A percentile compares a stretch with the other conserved stretches of the same genome.
These are phyloP conservation scores for Apiotrichum mycotoxinovorans DNA, from an alignment of 1,284 basidiomycete species.

Conservation along the genomic window DNA sequence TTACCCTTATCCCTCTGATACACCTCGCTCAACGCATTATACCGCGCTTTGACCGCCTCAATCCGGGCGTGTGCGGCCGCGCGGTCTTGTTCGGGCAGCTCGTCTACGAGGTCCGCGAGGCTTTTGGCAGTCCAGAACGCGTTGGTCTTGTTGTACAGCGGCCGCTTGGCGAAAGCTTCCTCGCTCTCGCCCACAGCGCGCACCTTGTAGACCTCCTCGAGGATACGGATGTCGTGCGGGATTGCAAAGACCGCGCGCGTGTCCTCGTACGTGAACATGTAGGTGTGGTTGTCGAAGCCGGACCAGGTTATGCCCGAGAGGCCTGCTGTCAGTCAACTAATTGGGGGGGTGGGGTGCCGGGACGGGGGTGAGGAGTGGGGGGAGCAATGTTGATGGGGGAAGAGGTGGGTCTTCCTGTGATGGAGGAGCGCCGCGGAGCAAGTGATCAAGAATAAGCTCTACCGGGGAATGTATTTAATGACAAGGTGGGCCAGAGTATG, in stretches of 20 bases:
- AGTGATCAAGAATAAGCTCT: no score
- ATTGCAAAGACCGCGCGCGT: slow-evolving; percentile 31
- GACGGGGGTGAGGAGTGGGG: no score
- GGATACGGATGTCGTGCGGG: slow-evolving; percentile 33
- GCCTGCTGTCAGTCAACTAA: slow-evolving; percentile 15
- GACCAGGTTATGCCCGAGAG: slow-evolving; percentile 35
- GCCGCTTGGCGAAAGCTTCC: slow-evolving; percentile 14
- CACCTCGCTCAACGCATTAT: slow-evolving; percentile 20
- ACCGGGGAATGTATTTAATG: no score
- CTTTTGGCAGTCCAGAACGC: slow-evolving; percentile 26
- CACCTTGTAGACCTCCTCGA: slow-evolving; percentile 33
- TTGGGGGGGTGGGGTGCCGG: not conserved
- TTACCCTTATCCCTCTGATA: slow-evolving; percentile 29
- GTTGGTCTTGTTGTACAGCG: slow-evolving; percentile 30
- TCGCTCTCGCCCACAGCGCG: slow-evolving; percentile 15
- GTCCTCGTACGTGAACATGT: slow-evolving; percentile 33
- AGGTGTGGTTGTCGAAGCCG: slow-evolving; percentile 33
- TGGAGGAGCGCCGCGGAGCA: no score
- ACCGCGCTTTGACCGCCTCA: slow-evolving; percentile 16
- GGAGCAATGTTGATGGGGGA: no score
- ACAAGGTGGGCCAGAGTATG: no score
- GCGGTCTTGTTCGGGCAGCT: slow-evolving; percentile 12
- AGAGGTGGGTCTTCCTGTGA: no score
- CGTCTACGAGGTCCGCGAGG: slow-evolving; percentile 22
- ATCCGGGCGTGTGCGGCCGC: slow-evolving; percentile 10